phyloP scores from a whole-genome alignment of 768 basidiomycete species.

The Pholiota microspora region DNA sequence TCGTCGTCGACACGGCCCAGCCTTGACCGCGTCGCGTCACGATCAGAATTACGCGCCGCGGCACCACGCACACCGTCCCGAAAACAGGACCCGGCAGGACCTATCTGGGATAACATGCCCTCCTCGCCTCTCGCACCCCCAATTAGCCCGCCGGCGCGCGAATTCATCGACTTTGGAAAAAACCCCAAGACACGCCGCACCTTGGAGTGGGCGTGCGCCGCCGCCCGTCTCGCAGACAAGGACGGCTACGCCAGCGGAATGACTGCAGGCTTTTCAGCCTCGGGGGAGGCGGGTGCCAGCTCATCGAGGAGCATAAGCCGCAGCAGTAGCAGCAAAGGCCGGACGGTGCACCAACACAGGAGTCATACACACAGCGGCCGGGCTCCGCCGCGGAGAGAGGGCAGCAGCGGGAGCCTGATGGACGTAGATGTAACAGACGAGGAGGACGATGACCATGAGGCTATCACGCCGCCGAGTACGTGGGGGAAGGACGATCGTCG shows the following conservation, averaged over 20 bases:
- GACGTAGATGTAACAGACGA: conserved; percentile 48
- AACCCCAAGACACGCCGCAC: conserved; percentile 48
- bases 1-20: conserved; percentile 37
- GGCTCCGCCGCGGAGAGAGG: conserved; percentile 9
- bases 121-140: conserved; percentile 59
- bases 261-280: conserved; percentile 10
- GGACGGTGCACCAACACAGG: conserved; percentile 4
- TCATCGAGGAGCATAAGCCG: not conserved
- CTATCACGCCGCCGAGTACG: conserved; percentile 60
- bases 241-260: conserved; percentile 24
- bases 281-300: conserved; percentile 6
- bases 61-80: conserved; percentile 41
- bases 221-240: conserved; percentile 49
- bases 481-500: conserved; percentile 39
- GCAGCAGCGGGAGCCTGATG: conserved; percentile 1
- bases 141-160: conserved; percentile 48
- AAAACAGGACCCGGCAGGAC: conserved; percentile 23
- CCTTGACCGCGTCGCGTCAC: conserved; percentile 59
- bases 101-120: conserved; percentile 57
- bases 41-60: conserved; percentile 44
- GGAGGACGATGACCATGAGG: conserved; percentile 64
- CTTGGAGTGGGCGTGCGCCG: conserved; percentile 76
- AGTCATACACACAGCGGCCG: conserved; percentile 5
- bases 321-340: not conserved
- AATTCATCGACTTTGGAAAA: conserved; percentile 46